A percentile compares a stretch with the other conserved stretches of the same genome.
Evolutionary conservation across 345 rosid genomes (phyloP).

Genomic region (Odontarrhena argentea): DNA sequence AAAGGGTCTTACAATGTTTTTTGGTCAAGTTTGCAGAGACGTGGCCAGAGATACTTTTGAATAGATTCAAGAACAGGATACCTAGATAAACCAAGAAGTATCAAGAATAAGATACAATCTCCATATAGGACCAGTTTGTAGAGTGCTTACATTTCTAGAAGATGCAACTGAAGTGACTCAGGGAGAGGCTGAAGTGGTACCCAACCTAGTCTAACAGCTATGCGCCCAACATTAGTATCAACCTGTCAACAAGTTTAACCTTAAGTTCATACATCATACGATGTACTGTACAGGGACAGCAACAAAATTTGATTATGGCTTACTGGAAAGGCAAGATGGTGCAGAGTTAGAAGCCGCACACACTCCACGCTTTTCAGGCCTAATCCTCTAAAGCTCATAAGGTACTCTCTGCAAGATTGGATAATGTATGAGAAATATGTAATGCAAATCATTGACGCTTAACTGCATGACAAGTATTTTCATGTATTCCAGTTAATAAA

Average conservation of each 20-base stretch:
- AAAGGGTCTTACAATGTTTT: slow-evolving; percentile 66
- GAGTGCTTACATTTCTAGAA: slow-evolving; percentile 72
- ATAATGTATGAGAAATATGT: slow-evolving; percentile 31
- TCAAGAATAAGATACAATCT: background rate
- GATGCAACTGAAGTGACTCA: slow-evolving; percentile 96
- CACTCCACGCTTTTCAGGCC: slow-evolving; percentile 99
- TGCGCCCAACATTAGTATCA: slow-evolving; percentile 98
- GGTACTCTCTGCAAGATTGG: slow-evolving; percentile 64
- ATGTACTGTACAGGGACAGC: slow-evolving; percentile 6
- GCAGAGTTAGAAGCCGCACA: slow-evolving; percentile 92
- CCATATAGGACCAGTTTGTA: slow-evolving; percentile 7
- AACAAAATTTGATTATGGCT: slow-evolving; percentile 34
- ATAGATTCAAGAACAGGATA: slow-evolving; percentile 92
- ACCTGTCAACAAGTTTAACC: slow-evolving; percentile 54
- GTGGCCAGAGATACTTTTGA: slow-evolving; percentile 96
- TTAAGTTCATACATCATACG: slow-evolving; percentile 26
- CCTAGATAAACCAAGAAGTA: slow-evolving; percentile 44
- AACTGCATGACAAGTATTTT: slow-evolving; percentile 8
- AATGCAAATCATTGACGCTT: background rate
- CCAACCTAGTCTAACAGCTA: slow-evolving; percentile 98
- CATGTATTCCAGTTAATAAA: background rate
- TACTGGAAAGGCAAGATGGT: slow-evolving; percentile 98
- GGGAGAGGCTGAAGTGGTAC: slow-evolving; percentile 98
- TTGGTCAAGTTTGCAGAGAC: slow-evolving; percentile 94
- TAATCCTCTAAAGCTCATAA: slow-evolving; percentile 78